Evolutionary conservation across 139 green algal species (phyloP), one percentile per base, ranked within the genome.

Genomic region (Asterochloris erici): DNA sequence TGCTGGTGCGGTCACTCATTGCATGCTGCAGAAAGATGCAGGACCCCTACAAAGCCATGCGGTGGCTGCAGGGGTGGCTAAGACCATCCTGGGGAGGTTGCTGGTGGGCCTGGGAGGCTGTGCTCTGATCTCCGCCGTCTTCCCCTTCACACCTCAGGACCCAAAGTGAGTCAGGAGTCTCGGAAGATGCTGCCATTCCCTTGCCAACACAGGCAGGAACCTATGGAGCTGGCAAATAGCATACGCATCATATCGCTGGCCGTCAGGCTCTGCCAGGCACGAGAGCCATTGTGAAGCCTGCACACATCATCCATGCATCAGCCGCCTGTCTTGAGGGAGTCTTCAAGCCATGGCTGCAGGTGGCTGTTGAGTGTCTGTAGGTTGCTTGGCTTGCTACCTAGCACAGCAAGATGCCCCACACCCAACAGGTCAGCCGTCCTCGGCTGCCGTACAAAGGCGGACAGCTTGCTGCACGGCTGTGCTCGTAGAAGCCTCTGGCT

Each of bases 71-170:
- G 87, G 89, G 4, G 81, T 90, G 14, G 73, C 89, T 21, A 84
- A 68, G 27, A 87, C 82, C 13, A 86, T 90, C 9, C 74, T 92
- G 26, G 24, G 70, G 16, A 73, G 89, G 11, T 74, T 91, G 11
- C 64, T 91, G 24, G 27, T 90, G 63, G 89, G 87, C 12, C 77
- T 91, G 68, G 71, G 85, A 21, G 87, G 87, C 21, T 91, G 88
- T 69, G 84, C 68, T 28, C n/a, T 85, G 6, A 64, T 92, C n/a
- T 83, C 74, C 54, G 84, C 79, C 16, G 79, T 63, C 28, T 92
- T 91, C 64, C 90, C 82, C 1, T 85, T 81, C 63, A 47, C 70
- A 24, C 80, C 80, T 64, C 15, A 17, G 24, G 62, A 62, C 24
- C 77, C 69, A 27, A 81, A 64, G 77, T 81, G 19, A 63, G 21